Conservation (phyloP, 2,329 filamentous ascomycete genomes). For the Didymella keratinophila region DNA sequence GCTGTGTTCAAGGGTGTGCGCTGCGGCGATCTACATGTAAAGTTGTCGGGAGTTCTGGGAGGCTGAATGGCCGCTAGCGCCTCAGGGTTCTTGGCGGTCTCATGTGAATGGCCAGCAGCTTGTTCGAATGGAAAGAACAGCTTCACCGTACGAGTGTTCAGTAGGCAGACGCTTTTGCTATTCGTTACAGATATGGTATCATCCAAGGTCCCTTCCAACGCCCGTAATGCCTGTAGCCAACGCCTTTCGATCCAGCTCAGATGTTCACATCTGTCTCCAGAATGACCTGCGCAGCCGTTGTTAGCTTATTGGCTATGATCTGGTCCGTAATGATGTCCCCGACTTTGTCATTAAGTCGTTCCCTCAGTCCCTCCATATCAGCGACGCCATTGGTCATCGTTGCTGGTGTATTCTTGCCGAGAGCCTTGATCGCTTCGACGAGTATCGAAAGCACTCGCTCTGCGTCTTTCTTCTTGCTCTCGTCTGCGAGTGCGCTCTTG, state of each 20-base stretch:
- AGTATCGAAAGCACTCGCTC: conserved; percentile 67
- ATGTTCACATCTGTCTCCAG: conserved; percentile 36
- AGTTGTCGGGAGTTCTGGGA: conserved; percentile 20
- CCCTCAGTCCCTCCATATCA: conserved; percentile 51
- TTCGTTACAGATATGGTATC: conserved; percentile 28
- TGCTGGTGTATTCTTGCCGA: conserved; percentile 58
- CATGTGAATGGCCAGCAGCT: conserved; percentile 17
- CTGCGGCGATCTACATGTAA: conserved; percentile 18
- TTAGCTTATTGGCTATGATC: conserved; percentile 51
- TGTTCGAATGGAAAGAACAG: conserved; percentile 7
- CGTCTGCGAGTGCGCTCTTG: conserved; percentile 59
- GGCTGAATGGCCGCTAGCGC: conserved; percentile 18
- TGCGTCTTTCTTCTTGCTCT: conserved; percentile 64
- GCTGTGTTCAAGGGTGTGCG: conserved; percentile 11
- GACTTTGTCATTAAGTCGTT: conserved; percentile 53
- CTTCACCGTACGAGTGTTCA: background rate
- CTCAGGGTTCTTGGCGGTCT: conserved; percentile 18
- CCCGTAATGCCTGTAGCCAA: conserved; percentile 15
- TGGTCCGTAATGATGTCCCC: conserved; percentile 55
- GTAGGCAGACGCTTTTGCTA: conserved; percentile 17
- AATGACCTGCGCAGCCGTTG: conserved; percentile 34
- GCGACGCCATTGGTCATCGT: conserved; percentile 51
- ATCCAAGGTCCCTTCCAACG: conserved; percentile 20
- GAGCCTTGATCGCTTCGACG: conserved; percentile 61
- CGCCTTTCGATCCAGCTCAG: conserved; percentile 9